Evolutionary conservation across 2,329 filamentous ascomycete genomes (phyloP), one percentile per base, ranked within the genome.

Genomic region (Scytalidium lignicola): DNA sequence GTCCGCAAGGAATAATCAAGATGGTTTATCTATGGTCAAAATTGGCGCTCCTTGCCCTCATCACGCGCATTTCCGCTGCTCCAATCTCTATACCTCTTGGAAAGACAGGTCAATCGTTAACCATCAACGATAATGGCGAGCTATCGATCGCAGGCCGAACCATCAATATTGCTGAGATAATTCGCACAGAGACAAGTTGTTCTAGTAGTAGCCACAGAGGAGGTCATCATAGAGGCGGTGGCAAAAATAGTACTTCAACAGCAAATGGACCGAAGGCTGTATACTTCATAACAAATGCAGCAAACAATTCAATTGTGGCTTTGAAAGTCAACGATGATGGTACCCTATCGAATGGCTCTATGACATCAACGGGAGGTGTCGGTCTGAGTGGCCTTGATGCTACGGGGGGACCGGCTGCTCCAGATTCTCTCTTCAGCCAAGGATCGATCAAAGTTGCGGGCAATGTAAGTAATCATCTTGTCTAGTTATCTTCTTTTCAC

Each of bases 271-370:
- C 32, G 32, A 62, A 75, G 58, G 78, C 78, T 0, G 58, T 82
- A 17, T 83, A 83, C 61, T 64, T 82, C 47, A 64, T 80, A 37
- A 79, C 74, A 29, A 85, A 84, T 55, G 69, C 75, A 2, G 62
- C 60, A 9, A 55, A 70, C 0, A 52, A 57, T 9, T 79, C 82
- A 47, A 68, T 83, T 2, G 67, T 80, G 1, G 72, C 78, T 0
- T 47, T 83, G 1, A 70, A 72, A 0, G 70, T 82, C 28, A 65
- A 60, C 0, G 42, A 54, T 0, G 65, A 79, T 48, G 79, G 80
- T 0, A 70, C 64, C 15, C 65, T 83, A 0, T 69, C 66, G 0
- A 60, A 62, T 2, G 74, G 72, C 0, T 65, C 64, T 1, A 58
- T 68, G 1, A 75, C 70, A 1, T 46, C 64, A 1, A 79, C 78